Evolutionary conservation across 1,284 basidiomycete species (phyloP).

Genomic region (Coriolopsis trogii): DNA sequence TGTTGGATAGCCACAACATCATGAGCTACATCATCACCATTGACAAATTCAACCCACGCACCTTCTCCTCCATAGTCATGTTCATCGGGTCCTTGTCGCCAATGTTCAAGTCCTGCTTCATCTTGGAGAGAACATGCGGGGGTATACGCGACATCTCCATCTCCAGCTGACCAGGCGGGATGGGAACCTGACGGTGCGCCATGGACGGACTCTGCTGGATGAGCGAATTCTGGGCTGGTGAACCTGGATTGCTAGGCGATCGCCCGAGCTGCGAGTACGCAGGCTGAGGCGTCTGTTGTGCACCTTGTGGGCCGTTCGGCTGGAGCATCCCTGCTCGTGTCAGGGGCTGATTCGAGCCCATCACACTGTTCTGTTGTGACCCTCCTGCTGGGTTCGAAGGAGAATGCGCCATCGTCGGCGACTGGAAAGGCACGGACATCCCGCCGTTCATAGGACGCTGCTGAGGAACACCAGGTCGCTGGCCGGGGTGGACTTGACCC

Average conservation of each 20-base stretch:
- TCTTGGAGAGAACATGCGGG: constrained; percentile 28
- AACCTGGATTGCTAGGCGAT: constrained; percentile 59
- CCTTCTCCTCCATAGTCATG: constrained; percentile 59
- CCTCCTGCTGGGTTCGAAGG: constrained; percentile 38
- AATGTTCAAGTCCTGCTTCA: constrained; percentile 52
- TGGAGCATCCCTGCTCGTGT: constrained; percentile 54
- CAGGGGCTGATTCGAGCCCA: constrained; percentile 46
- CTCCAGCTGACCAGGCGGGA: constrained; percentile 3
- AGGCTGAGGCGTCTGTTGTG: constrained; percentile 43
- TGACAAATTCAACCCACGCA: constrained; percentile 31
- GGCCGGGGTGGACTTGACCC: constrained; percentile 27
- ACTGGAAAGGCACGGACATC: constrained; percentile 43
- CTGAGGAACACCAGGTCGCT: constrained; percentile 38
- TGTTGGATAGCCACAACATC: too few relatives aligned
- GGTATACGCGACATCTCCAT: constrained; percentile 45
- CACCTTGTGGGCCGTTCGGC: constrained; percentile 42
- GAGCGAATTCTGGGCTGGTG: constrained; percentile 48
- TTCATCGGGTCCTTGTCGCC: constrained; percentile 49
- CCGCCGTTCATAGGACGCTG: constrained; percentile 44
- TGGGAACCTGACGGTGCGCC: constrained; percentile 46
- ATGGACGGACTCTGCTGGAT: constrained; percentile 60
- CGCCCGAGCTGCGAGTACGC: constrained; percentile 43
- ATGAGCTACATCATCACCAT: background rate
- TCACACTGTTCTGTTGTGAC: constrained; percentile 41
- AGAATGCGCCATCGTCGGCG: constrained; percentile 46